These are phyloP conservation scores for Camellia granthamiana DNA, from an alignment of 148 eudicot genomes.

Conservation along the genomic window DNA sequence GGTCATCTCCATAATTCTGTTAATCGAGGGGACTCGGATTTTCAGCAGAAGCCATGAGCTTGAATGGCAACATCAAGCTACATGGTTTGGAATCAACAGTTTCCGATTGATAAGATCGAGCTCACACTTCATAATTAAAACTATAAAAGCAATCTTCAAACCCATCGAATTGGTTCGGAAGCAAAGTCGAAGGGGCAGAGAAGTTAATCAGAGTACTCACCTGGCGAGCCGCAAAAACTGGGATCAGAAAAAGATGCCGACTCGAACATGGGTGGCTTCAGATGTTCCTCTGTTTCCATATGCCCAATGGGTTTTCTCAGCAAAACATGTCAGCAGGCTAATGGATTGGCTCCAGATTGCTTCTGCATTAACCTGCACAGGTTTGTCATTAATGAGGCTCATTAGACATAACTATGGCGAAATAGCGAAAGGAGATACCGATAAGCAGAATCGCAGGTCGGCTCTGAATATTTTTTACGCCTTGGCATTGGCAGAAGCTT, in stretches of 20 bases:
- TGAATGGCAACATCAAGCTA: slow-evolving; percentile 86
- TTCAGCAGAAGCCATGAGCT: slow-evolving; percentile 83
- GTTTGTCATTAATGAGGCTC: slow-evolving; percentile 63
- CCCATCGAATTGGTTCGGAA: slow-evolving; percentile 16
- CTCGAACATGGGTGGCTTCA: slow-evolving; percentile 52
- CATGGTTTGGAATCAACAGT: slow-evolving; percentile 67
- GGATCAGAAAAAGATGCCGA: slow-evolving; percentile 19
- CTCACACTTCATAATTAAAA: slow-evolving; percentile 34
- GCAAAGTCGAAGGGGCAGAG: slow-evolving; percentile 20
- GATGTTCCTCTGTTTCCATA: slow-evolving; percentile 84
- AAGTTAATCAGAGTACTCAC: slow-evolving; percentile 13
- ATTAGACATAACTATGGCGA: slow-evolving; percentile 58
- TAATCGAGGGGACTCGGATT: slow-evolving; percentile 73
- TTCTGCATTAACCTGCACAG: slow-evolving; percentile 69
- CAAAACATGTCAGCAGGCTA: slow-evolving; percentile 62
- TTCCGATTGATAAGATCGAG: slow-evolving; percentile 54
- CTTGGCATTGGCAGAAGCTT: slow-evolving; percentile 82
- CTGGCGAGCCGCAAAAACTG: slow-evolving; percentile 15
- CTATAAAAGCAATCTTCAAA: slow-evolving; percentile 29
- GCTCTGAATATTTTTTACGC: slow-evolving; percentile 74
- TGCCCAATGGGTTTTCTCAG: slow-evolving; percentile 13
- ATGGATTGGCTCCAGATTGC: slow-evolving; percentile 65
- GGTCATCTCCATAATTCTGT: slow-evolving; percentile 64
- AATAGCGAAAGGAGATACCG: slow-evolving; percentile 44
- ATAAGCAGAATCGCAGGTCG: slow-evolving; percentile 62